Conservation (phyloP, 2,329 filamentous ascomycete species). For the Nemania sp. region DNA sequence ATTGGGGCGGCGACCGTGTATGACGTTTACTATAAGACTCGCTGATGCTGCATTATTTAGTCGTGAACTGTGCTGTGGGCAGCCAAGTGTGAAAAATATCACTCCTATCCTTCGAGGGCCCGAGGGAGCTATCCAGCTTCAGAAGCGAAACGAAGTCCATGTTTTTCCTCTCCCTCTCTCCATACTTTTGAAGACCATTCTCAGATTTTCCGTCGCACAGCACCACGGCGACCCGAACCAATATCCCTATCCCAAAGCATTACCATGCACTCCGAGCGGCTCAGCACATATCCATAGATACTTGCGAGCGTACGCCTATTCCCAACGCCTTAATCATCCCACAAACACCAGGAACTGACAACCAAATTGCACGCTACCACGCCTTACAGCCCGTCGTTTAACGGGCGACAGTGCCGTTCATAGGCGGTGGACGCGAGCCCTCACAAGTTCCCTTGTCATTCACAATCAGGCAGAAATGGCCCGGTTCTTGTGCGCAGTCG, state of each 20-base stretch:
- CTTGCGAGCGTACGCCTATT: neutral
- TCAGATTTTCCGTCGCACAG: neutral
- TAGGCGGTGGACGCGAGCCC: conserved; percentile 18
- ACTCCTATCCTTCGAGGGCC: neutral
- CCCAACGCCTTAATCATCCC: neutral
- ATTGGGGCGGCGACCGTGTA: too few relatives aligned
- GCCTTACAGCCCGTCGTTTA: neutral
- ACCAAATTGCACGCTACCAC: neutral
- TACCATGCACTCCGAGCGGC: neutral
- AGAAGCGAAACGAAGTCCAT: too few relatives aligned
- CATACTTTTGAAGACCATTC: neutral
- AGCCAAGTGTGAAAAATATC: too few relatives aligned
- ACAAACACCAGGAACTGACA: neutral
- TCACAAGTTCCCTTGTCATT: conserved; percentile 25
- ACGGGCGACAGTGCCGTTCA: conserved; percentile 18
- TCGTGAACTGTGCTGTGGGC: too few relatives aligned
- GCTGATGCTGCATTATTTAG: too few relatives aligned
- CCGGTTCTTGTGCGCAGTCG: conserved; percentile 18
- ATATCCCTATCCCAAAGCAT: neutral
- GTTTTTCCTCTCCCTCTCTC: neutral
- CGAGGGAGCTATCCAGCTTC: neutral
- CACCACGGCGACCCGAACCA: neutral
- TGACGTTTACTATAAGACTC: too few relatives aligned
- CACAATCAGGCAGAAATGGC: conserved; percentile 23
- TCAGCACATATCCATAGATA: neutral